Evolutionary conservation across 306 rosid genomes (phyloP).

Genomic region (Echinosophora koreensis): DNA sequence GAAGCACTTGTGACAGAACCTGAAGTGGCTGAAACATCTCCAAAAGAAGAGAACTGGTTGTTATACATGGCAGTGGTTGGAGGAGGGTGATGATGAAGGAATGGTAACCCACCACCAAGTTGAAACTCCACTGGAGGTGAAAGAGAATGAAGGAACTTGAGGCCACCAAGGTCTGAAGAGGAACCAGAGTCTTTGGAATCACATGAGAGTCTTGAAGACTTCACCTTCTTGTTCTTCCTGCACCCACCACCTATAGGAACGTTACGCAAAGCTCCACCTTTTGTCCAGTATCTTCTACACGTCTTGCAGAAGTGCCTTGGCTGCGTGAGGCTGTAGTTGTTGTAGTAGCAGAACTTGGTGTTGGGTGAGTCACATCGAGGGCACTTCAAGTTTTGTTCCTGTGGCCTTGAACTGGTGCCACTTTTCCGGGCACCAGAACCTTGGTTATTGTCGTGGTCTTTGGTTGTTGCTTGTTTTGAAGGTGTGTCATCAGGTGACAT

Average conservation of each 20-base stretch:
- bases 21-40: slow-evolving; percentile 46
- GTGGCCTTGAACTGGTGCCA: slow-evolving; percentile 47
- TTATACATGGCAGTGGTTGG: slow-evolving; percentile 41
- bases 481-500: slow-evolving; percentile 67
- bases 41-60: slow-evolving; percentile 58
- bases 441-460: slow-evolving; percentile 47
- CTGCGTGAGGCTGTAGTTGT: slow-evolving; percentile 94
- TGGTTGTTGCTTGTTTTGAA: slow-evolving; percentile 43
- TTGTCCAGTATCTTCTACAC: slow-evolving; percentile 95
- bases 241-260: slow-evolving; percentile 97
- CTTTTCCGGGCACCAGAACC: slow-evolving; percentile 54
- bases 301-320: slow-evolving; percentile 98
- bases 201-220: slow-evolving; percentile 66
- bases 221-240: slow-evolving; percentile 84
- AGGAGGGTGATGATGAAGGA: slow-evolving; percentile 56
- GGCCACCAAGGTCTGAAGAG: slow-evolving; percentile 61
- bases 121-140: slow-evolving; percentile 83
- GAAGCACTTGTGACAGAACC: slow-evolving; percentile 36
- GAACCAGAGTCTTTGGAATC: slow-evolving; percentile 65
- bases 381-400: slow-evolving; percentile 69
- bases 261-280: slow-evolving; percentile 90
- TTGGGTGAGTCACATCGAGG: slow-evolving; percentile 92
- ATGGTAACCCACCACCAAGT: slow-evolving; percentile 61
- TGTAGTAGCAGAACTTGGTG: slow-evolving; percentile 98
- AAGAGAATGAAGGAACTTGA: slow-evolving; percentile 73